These are phyloP conservation scores for Cytospora paraplurivora DNA, from an alignment of 2,329 filamentous ascomycete genomes.

Conservation along the genomic window DNA sequence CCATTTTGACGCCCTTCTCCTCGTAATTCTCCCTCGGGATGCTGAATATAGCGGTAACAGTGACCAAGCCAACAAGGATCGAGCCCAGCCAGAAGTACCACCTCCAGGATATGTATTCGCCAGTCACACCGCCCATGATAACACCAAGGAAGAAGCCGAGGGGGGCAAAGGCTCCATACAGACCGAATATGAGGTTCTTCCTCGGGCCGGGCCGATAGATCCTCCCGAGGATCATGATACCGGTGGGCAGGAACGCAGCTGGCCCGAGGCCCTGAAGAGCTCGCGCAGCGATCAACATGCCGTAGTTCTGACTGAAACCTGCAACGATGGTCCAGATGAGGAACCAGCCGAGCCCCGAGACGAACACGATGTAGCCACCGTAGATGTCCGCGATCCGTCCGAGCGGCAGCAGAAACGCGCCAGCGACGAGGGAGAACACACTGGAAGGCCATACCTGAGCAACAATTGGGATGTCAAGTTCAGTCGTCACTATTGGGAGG, in stretches of 20 bases:
- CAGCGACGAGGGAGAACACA: conserved; percentile 59
- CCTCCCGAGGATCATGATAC: conserved; percentile 69
- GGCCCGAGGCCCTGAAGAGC: conserved; percentile 74
- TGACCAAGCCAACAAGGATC: conserved; percentile 47
- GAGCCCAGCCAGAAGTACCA: conserved; percentile 72
- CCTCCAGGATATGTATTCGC: conserved; percentile 62
- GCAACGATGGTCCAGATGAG: conserved; percentile 68
- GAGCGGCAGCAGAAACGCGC: conserved; percentile 62
- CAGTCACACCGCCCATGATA: conserved; percentile 64
- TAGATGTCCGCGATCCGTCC: conserved; percentile 65
- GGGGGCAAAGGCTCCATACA: conserved; percentile 61
- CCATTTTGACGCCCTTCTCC: conserved; percentile 54
- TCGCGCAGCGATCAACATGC: conserved; percentile 73
- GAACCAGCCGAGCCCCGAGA: conserved; percentile 65
- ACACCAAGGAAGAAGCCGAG: conserved; percentile 66
- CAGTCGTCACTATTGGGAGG: conserved; percentile 63
- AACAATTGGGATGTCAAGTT: conserved; percentile 64
- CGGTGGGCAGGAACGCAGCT: conserved; percentile 70
- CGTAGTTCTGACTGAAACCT: conserved; percentile 67
- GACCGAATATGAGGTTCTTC: conserved; percentile 66
- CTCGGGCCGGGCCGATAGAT: conserved; percentile 70
- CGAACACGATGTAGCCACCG: conserved; percentile 63
- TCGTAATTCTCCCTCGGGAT: conserved; percentile 40
- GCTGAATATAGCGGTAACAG: conserved; percentile 46
- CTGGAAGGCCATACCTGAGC: conserved; percentile 65